Percentiles rank a stretch among this genome's conserved stretches.
Conservation (phyloP, 257 asterid species). For the Gynochthodes officinalis region DNA sequence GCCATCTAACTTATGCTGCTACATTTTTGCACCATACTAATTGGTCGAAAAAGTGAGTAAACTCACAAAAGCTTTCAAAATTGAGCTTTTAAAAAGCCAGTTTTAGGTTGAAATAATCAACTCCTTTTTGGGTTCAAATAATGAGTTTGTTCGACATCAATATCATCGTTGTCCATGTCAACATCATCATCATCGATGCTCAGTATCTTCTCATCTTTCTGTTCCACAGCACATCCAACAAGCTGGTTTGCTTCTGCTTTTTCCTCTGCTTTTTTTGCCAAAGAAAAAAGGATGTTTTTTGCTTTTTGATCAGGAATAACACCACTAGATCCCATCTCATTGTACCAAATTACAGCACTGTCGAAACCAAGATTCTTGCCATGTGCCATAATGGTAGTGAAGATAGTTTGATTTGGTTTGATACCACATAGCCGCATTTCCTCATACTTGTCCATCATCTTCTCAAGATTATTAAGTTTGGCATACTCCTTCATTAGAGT, state of each 20-base stretch:
- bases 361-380: constrained; percentile 80
- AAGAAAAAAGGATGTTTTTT: constrained; percentile 78
- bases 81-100: background rate
- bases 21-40: background rate
- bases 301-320: constrained; percentile 77
- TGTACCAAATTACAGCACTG: constrained; percentile 74
- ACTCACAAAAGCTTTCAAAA: background rate
- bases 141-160: background rate
- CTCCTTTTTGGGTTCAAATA: constrained; percentile 1
- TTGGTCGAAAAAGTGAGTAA: background rate
- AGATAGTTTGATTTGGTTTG: constrained; percentile 56
- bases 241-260: constrained; percentile 65
- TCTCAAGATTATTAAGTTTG: constrained; percentile 55
- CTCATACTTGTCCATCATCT: constrained; percentile 82
- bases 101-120: constrained; percentile 1
- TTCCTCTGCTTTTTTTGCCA: constrained; percentile 80
- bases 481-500: constrained; percentile 86
- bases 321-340: constrained; percentile 71
- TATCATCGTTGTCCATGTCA: background rate
- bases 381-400: constrained; percentile 87
- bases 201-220: constrained; percentile 7
- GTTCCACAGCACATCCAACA: constrained; percentile 27
- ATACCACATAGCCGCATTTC: constrained; percentile 63
- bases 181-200: constrained; percentile 21
- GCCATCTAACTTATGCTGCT: background rate